Conservation (phyloP, 2,329 filamentous ascomycete genomes). For the Penicillium sp. region DNA sequence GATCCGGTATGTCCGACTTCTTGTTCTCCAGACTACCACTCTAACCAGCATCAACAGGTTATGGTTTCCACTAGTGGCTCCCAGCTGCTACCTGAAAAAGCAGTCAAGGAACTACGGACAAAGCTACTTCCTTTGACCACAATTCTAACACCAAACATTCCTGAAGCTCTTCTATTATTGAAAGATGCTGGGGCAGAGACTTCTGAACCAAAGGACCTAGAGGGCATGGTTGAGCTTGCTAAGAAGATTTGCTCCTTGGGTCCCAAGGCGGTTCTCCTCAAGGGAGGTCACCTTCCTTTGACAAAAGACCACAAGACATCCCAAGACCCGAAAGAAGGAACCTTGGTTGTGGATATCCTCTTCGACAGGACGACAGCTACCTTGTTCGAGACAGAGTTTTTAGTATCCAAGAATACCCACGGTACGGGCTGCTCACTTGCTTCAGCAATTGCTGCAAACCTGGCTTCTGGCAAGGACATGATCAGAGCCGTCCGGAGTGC, state of each 20-base stretch:
- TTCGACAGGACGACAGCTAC: conserved; percentile 60
- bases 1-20: conserved; percentile 62
- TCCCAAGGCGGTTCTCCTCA: conserved; percentile 77
- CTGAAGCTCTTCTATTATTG: conserved; percentile 47
- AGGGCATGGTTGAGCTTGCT: conserved; percentile 68
- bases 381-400: conserved; percentile 68
- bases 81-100: conserved; percentile 45
- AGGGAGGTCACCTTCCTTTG: conserved; percentile 87
- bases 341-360: conserved; percentile 74
- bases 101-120: conserved; percentile 40
- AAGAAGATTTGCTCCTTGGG: conserved; percentile 65
- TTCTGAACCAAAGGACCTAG: conserved; percentile 54
- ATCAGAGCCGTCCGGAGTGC: conserved; percentile 54
- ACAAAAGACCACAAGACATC: conserved; percentile 61
- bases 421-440: conserved; percentile 93
- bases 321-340: conserved; percentile 55
- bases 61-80: conserved; percentile 66
- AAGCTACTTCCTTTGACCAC: conserved; percentile 46
- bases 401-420: conserved; percentile 77
- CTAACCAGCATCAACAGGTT: conserved; percentile 56
- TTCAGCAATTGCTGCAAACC: conserved; percentile 65
- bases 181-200: conserved; percentile 39
- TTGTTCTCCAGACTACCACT: neutral
- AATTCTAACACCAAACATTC: conserved; percentile 50
- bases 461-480: conserved; percentile 52